Evolutionary conservation across 2,329 filamentous ascomycete genomes (phyloP), one percentile per base, ranked within the genome.

Genomic region (Alternaria ethzedia): DNA sequence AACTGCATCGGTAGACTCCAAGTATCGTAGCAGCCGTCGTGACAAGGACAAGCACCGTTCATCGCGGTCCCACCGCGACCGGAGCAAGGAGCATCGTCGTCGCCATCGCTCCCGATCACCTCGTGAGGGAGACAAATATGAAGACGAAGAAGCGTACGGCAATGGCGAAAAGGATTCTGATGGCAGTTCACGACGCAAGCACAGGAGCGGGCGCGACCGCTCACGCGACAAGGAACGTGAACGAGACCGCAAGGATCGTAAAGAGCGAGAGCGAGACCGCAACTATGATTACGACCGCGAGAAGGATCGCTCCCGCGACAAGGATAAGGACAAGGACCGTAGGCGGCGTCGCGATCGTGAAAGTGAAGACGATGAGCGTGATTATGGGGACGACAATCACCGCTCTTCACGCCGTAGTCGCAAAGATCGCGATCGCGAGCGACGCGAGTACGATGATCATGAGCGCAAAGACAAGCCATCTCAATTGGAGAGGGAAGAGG

Each of bases 1-100:
- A 61, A 92, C 91, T 6, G 84, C 85, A 6, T 93, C 91, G 3
- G 87, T 86, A 2, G 87, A 88, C 10, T 80, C 80, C 41, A 87
- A 85, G 67, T 87, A 89, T 70, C 87, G 88, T 65, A 89, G 88
- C 65, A 89, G 88, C 69, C 89, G 81, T 23, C 76, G 78, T 28
- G 82, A 80, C 2, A 82, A 80, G 61, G 81, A 83, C 8, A 79
- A 78, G 54, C 71, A 82, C 51, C 79, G 80, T 11, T 82, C 82
- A 6, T 83, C 81, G n/a, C 81, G 82, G 28, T 82, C 81, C 11
- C 79, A 83, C 50, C 81, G 83, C 23, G 82, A 84, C 21, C 77
- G 80, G 46, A 83, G 82, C 67, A 79, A 80, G 28, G 82, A 84
- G 54, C 79, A 81, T 62, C 79, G 80, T 49, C 79, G 78, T 26